Evolutionary conservation across 192 early-diverging fungal genomes (phyloP), one percentile per base, ranked within the genome.

Genomic region (Polychytrium aggregatum): DNA sequence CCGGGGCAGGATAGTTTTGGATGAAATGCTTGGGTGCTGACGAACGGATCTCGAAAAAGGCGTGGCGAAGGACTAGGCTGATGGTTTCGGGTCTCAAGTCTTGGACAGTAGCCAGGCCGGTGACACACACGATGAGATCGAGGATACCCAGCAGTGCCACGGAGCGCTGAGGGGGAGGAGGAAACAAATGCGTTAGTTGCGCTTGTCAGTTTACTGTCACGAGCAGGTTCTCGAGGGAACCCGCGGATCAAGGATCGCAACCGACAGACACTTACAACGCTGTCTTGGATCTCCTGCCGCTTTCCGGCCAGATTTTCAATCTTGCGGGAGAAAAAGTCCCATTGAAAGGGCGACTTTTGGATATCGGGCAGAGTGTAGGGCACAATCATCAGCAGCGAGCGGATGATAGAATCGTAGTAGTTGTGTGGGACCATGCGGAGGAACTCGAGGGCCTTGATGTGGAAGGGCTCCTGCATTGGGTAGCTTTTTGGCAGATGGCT

Each of bases 311-410:
- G 46, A n/a, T 41, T 36, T 22, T 35, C 41, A 46, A 72, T 62
- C 35, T 56, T 38, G 18, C 57, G 60, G 8, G 57, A 39, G 28
- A 72, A 64, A 26, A 44, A 48, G n/a, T 74, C 71, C 57, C 55
- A 74, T 21, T 70, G 69, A 34, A 59, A 74, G 0, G 71, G 71
- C 9, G 66, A 70, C 34, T 67, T 67, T 28, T 47, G 61, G 18
- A 47, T 46, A 21, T 73, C 71, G 18, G 57, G 57, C 16, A 67
- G 31, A 16, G 64, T 65, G 26, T 71, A 65, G 9, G 71, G 71
- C 17, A 73, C 45, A 17, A 72, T 45, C 24, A 74, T 46, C 11
- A 67, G 52, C 7, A 74, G 31, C 8, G 71, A 60, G 9, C 56
- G 44, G 9, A 69, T 28, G 17, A 74, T 29, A 3, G 71, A 53